phyloP scores from a whole-genome alignment of 2,329 filamentous ascomycete genomes.

The Saccharata proteae region DNA sequence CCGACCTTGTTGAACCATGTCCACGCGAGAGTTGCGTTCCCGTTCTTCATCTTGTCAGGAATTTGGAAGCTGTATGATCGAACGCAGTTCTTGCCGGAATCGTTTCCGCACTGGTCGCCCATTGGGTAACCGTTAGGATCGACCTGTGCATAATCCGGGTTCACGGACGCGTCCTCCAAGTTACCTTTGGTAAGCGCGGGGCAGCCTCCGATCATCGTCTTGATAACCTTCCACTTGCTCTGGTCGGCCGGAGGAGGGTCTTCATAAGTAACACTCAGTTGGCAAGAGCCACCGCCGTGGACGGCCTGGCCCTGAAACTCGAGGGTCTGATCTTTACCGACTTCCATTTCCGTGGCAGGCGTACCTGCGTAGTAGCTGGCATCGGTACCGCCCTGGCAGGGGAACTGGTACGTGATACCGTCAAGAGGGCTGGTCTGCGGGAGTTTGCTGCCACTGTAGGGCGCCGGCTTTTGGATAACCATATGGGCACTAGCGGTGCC shows the following conservation, averaged over 20 bases:
- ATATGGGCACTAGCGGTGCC: constrained; percentile 61
- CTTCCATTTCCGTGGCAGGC: constrained; percentile 45
- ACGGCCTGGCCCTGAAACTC: constrained; percentile 42
- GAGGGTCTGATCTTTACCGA: constrained; percentile 27
- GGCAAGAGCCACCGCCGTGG: constrained; percentile 88
- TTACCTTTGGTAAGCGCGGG: constrained; percentile 51
- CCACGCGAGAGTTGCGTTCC: constrained; percentile 72
- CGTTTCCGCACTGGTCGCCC: constrained; percentile 9
- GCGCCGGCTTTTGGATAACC: constrained; percentile 55
- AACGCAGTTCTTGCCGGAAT: constrained; percentile 16
- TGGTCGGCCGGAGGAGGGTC: constrained; percentile 42
- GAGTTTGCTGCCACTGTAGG: constrained; percentile 40
- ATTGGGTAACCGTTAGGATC: constrained; percentile 7
- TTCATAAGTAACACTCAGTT: constrained; percentile 77
- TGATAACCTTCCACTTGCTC: constrained; percentile 73
- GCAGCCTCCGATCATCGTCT: constrained; percentile 78
- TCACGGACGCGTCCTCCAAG: constrained; percentile 21
- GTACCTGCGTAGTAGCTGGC: constrained; percentile 20
- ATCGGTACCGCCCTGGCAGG: constrained; percentile 58
- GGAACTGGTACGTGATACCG: constrained; percentile 54
- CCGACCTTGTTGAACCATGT: constrained; percentile 90
- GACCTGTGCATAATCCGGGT: constrained; percentile 21
- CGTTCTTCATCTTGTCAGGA: constrained; percentile 54
- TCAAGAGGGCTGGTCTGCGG: constrained; percentile 53
- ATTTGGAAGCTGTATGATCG: constrained; percentile 57